A percentile compares a stretch with the other conserved stretches of the same genome.
These are phyloP conservation scores for Citrus sp. DNA, from an alignment of 345 rosid species.

Conservation along the genomic window DNA sequence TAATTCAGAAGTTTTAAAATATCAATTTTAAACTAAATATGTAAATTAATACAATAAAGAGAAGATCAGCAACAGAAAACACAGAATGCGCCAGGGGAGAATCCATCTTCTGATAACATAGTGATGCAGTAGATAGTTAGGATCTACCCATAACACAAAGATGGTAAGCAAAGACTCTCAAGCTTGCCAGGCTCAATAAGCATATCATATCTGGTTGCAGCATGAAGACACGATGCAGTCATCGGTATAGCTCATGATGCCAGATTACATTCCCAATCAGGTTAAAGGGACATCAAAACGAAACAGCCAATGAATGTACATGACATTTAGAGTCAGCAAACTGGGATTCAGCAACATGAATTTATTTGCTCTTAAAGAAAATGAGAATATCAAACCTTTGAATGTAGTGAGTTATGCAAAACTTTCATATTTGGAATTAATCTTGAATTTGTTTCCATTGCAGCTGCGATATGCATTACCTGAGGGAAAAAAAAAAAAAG, in stretches of 20 bases:
- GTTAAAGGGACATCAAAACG: background rate
- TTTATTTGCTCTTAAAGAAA: background rate
- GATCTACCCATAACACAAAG: background rate
- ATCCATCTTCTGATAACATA: background rate
- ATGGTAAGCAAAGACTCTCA: background rate
- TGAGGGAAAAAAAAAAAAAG: slow-evolving; percentile 12
- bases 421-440: slow-evolving; percentile 69
- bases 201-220: background rate
- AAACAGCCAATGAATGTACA: background rate
- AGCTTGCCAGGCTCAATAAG: background rate
- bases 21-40: background rate
- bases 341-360: background rate
- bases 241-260: background rate
- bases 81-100: background rate
- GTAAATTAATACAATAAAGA: background rate
- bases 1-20: background rate
- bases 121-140: background rate
- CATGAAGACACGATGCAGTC: background rate
- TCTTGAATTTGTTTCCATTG: slow-evolving; percentile 79
- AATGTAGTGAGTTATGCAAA: slow-evolving; percentile 62
- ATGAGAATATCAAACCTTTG: slow-evolving; percentile 54
- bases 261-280: background rate
- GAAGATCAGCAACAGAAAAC: background rate
- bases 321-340: slow-evolving; percentile 4
- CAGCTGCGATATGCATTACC: slow-evolving; percentile 99